These are phyloP conservation scores for Inga laurina DNA, from an alignment of 306 rosid genomes.

Conservation along the genomic window DNA sequence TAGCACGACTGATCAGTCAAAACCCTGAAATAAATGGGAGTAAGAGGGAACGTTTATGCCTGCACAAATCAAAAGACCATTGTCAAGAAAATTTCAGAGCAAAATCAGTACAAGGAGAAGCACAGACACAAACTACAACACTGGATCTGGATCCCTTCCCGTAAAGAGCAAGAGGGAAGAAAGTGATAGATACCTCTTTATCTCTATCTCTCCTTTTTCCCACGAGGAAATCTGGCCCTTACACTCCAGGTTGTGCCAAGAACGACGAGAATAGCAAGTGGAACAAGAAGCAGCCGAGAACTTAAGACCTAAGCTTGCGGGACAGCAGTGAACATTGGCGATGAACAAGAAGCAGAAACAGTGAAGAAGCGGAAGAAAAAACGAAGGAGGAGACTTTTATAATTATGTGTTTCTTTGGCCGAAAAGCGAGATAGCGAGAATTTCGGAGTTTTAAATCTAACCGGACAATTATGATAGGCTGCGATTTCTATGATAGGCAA, in stretches of 20 bases:
- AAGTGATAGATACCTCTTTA: not conserved
- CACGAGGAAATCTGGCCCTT: not conserved
- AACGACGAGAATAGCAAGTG: conserved; percentile 3
- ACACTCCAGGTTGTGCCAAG: not conserved
- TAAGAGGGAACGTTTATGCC: conserved; percentile 14
- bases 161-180: not conserved
- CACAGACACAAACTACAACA: not conserved
- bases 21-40: not conserved
- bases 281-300: not conserved
- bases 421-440: not conserved
- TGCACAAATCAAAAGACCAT: conserved; percentile 12
- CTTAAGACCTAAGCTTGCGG: not conserved
- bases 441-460: not conserved
- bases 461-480: not conserved
- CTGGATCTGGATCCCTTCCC: not conserved
- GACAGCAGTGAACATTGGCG: not conserved
- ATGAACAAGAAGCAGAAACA: not conserved
- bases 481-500: not conserved
- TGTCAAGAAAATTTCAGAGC: not conserved
- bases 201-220: not conserved
- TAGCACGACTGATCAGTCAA: conserved; percentile 17
- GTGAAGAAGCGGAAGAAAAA: not conserved
- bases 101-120: not conserved
- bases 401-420: not conserved
- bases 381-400: not conserved